Percentiles rank a stretch among this genome's conserved stretches.
These are phyloP conservation scores for Pleurotus giganteus DNA, from an alignment of 768 basidiomycete species.

Conservation along the genomic window DNA sequence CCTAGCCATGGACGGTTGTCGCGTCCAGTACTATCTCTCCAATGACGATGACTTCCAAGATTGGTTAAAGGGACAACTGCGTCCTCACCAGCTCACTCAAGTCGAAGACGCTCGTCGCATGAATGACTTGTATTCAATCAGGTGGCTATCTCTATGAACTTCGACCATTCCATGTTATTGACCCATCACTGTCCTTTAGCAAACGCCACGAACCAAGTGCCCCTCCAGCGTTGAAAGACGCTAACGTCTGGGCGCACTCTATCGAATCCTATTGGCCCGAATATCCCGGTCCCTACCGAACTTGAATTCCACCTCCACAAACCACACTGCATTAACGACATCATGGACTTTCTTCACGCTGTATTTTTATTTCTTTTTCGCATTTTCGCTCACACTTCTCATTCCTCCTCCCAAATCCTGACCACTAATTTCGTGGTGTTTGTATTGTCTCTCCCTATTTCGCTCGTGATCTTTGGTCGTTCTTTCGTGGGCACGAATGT, in stretches of 20 bases:
- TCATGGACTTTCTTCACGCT: too few relatives aligned
- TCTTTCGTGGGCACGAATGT: background rate
- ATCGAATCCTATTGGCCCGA: background rate
- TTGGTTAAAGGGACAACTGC: conserved; percentile 2
- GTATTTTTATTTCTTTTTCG: background rate
- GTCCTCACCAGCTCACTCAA: background rate
- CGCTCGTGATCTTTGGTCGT: background rate
- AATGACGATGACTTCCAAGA: conserved; percentile 1
- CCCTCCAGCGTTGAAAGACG: background rate
- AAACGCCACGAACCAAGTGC: background rate
- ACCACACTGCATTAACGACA: too few relatives aligned
- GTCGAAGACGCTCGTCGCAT: background rate
- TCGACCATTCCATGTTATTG: background rate
- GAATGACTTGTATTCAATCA: background rate
- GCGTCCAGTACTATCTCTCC: background rate
- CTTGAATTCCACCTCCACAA: background rate
- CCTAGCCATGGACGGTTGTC: conserved; percentile 1
- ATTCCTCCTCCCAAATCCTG: background rate
- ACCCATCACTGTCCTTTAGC: background rate
- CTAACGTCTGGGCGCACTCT: background rate
- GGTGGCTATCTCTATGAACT: background rate
- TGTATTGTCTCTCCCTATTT: background rate
- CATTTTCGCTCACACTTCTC: background rate
- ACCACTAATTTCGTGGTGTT: too few relatives aligned
- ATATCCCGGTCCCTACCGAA: conserved; percentile 6